Base-by-base conservation (phyloP, 2,329 filamentous ascomycete genomes). In the Apiospora arundinis region DNA sequence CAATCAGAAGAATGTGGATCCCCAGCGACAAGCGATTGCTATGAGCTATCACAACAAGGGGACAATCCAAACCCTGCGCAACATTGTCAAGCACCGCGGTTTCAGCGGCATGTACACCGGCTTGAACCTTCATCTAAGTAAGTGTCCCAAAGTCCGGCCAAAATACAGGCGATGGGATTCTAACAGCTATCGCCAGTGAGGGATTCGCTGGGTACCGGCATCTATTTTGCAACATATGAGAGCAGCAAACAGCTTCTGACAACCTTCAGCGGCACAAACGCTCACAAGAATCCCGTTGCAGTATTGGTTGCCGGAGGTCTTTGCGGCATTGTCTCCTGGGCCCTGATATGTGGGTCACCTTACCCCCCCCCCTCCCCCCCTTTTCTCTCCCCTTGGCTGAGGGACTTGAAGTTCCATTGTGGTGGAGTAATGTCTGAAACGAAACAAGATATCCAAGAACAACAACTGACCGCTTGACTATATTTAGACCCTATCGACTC, bases 141-240 rank as follows among this genome's bases (percentile, higher is more conserved):
- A 83, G 92, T 82, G 65, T 44, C 46, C 72, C 75, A 6, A 25
- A 40, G 16, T 40, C 28, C 69, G 75, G 68, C 48, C n/a, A 28
- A n/a, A 14, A 18, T 28, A 25, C n/a, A 67, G 25, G 18, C 49
- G 4, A 40, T 46, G 56, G 70, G 40, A 69, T 23, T 46, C 65
- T 67, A 16, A 44, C 44, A 67, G 44, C 12, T 28, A 42, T 25
- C 14, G 45, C 25, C 40, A 93, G 93, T 95, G 77, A 89, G 94
- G 73, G 94, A 97, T 81, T 95, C 93, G 0, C 85, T 96, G 72
- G 94, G 94, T 70, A 97, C 94, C 1, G 89, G 90, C 42, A 93
- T 95, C 71, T 97, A 97, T 81, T 97, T 97, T 79, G 93, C 93
- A 83, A 95, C 94, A 42, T 97, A 97, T 80, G 94, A 97, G 82